These are phyloP conservation scores for Lasiodiplodia citricola DNA, from an alignment of 2,329 filamentous ascomycete genomes.

Conservation along the genomic window DNA sequence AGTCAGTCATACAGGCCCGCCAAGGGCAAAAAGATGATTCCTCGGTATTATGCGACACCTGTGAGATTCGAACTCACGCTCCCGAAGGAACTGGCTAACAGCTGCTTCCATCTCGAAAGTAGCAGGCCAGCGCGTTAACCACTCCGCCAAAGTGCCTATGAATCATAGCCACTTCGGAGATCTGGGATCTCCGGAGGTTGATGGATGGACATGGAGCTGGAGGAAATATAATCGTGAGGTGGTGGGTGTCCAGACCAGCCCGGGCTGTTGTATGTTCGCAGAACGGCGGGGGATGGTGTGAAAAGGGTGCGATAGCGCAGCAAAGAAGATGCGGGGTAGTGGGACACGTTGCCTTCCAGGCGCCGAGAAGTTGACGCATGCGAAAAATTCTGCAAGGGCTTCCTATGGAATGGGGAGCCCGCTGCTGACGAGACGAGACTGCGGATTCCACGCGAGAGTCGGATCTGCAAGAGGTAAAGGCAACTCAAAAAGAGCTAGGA, in stretches of 20 bases:
- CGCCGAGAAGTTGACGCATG: too few species aligned
- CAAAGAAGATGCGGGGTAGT: not conserved
- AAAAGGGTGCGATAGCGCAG: not conserved
- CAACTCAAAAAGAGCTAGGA: not conserved
- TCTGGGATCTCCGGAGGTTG: not conserved
- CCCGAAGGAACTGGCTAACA: slow-evolving; percentile 26
- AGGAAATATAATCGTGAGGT: not conserved
- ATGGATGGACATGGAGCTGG: not conserved
- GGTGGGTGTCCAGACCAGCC: too few species aligned
- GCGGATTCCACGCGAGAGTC: not conserved
- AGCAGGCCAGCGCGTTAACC: slow-evolving; percentile 28
- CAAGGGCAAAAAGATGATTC: slow-evolving; percentile 5
- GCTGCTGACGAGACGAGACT: not conserved
- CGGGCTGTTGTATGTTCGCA: too few species aligned
- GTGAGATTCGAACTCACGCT: slow-evolving; percentile 26
- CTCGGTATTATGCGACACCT: slow-evolving; percentile 17
- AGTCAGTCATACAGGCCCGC: not conserved
- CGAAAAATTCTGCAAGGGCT: not conserved
- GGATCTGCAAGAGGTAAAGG: not conserved
- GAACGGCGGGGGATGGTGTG: too few species aligned
- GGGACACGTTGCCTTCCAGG: not conserved
- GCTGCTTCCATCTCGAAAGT: not conserved
- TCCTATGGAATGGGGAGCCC: not conserved
- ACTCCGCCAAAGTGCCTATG: slow-evolving; percentile 25
- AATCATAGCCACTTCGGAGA: not conserved